Evolutionary conservation across 495 filamentous ascomycete species (phyloP), one percentile per base, ranked within the genome.

Genomic region (Neurospora terricola): DNA sequence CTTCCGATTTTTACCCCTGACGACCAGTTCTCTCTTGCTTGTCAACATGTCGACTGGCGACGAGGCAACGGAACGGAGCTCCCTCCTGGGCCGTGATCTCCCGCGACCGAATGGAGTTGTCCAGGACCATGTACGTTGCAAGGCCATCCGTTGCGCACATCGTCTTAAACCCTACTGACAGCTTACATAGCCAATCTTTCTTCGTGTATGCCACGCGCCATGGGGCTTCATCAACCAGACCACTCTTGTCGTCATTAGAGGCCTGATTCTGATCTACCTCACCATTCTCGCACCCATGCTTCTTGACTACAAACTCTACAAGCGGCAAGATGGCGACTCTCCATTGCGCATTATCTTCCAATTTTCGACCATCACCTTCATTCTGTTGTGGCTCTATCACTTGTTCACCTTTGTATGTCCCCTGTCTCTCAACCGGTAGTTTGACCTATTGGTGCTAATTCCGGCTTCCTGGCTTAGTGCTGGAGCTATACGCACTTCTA

Each of bases 401-500:
- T 62, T 82, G 23, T 76, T 83, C 18, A 78, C 80, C 36, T 82
- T 81, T 69, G 84, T 85, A 77, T 73, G 84, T 79, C 27, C 1
- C 45, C 36, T 34, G 7, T 8, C 34, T 34, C 34, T 34, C 34
- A 3, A 34, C 5, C 34, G 4, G 4, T 34, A 5, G 34, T 5
- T 4, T 5, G 34, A 34, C 34, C 37, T 48, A 5, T 14, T 39
- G 40, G 23, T 38, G 37, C 54, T 70, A 9, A 75, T 69, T 69
- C 12, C 18, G 54, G n/a, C 12, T 5, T 6, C 6, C 62, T 45
- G 9, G 7, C 30, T n/a, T 72, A 80, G 78, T 75, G 72, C 70
- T 88, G 85, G 86, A 85, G 84, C 16, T 82, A 84, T 62, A 83
- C 85, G 76, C 86, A 87, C 73, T 80, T 85, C 27, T 78, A 84